Evolutionary conservation across 192 early-diverging fungal species (phyloP).

Genomic region (Backusella psychrophila): DNA sequence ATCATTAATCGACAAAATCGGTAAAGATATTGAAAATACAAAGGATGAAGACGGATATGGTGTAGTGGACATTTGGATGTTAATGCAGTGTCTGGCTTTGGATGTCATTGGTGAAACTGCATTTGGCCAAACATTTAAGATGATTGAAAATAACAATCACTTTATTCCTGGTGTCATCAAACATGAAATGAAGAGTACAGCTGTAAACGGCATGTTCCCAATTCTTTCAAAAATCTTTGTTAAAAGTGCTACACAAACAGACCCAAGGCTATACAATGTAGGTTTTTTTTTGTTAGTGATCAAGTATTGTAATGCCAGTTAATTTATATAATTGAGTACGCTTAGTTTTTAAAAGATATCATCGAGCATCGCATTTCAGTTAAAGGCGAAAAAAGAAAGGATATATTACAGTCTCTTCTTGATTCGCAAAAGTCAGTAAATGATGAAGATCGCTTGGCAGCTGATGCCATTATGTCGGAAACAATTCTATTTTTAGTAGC

Average conservation of each 20-base stretch:
- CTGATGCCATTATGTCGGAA: conserved; percentile 40
- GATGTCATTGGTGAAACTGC: conserved; percentile 53
- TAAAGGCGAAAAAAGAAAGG: conserved; percentile 21
- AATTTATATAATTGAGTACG: background rate
- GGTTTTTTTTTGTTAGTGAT: background rate
- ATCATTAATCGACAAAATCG: conserved; percentile 30
- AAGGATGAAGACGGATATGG: conserved; percentile 14
- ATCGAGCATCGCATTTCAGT: conserved; percentile 16
- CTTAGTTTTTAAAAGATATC: conserved; percentile 24
- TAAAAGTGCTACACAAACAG: background rate
- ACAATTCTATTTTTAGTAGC: conserved; percentile 38
- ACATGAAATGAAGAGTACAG: conserved; percentile 3
- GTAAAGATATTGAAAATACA: conserved; percentile 21
- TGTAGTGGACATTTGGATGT: conserved; percentile 37
- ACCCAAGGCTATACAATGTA: conserved; percentile 3
- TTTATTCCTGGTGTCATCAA: conserved; percentile 33
- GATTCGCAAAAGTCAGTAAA: conserved; percentile 35
- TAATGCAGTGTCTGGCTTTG: conserved; percentile 34
- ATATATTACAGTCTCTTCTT: conserved; percentile 47
- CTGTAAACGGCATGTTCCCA: background rate
- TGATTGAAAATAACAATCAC: conserved; percentile 44
- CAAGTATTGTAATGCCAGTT: background rate
- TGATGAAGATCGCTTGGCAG: conserved; percentile 35
- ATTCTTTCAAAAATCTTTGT: background rate
- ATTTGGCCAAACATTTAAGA: conserved; percentile 50